Evolutionary conservation across 2,329 filamentous ascomycete genomes (phyloP).

Genomic region (Penicillium sp.): DNA sequence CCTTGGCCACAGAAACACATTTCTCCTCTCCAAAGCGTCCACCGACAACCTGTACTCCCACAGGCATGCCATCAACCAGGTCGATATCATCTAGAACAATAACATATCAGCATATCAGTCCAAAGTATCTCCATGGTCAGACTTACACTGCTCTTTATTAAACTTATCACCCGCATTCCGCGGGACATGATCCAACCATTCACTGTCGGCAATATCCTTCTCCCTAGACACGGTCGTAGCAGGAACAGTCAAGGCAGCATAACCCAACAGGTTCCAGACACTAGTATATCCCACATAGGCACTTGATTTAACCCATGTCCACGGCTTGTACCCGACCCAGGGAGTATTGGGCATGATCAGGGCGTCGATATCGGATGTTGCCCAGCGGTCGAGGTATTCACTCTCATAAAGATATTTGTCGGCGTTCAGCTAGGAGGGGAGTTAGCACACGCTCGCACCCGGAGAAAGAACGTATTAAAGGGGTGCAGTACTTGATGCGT

Average conservation of each 20-base stretch:
- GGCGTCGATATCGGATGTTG: constrained; percentile 39
- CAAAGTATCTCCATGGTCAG: not conserved
- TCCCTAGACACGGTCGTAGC: constrained; percentile 37
- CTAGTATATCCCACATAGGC: constrained; percentile 45
- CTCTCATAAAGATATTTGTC: constrained; percentile 39
- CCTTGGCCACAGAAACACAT: constrained; percentile 41
- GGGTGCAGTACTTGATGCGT: constrained; percentile 33
- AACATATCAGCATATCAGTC: not conserved
- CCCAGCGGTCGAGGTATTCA: constrained; percentile 40
- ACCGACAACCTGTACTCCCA: constrained; percentile 43
- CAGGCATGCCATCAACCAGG: constrained; percentile 42
- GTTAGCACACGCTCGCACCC: not conserved
- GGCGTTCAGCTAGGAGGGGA: constrained; percentile 30
- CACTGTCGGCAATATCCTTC: constrained; percentile 35
- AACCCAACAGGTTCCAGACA: constrained; percentile 46
- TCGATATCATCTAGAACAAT: constrained; percentile 38
- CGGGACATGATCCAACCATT: constrained; percentile 43
- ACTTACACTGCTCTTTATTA: constrained; percentile 43
- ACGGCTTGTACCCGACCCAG: constrained; percentile 42
- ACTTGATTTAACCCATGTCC: constrained; percentile 42
- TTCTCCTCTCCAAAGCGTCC: constrained; percentile 45
- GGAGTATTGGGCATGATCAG: constrained; percentile 42
- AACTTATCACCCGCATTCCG: constrained; percentile 40
- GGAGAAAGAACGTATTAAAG: not conserved
- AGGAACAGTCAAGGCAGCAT: constrained; percentile 41